These are phyloP conservation scores for Clitopilus hobsonii DNA, from an alignment of 768 basidiomycete species.

Conservation along the genomic window DNA sequence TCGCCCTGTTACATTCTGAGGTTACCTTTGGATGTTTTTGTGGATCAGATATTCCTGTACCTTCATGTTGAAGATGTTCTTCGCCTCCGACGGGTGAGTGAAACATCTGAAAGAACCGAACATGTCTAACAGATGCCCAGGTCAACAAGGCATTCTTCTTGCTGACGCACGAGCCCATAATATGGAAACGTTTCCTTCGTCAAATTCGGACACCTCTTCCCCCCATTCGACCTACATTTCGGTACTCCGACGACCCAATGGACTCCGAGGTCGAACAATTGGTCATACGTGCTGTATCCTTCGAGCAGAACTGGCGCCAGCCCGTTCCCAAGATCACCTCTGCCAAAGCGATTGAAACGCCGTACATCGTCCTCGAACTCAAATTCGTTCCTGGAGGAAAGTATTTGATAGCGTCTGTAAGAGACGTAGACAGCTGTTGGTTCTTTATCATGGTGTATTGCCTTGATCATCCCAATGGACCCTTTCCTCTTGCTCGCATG, in stretches of 20 bases:
- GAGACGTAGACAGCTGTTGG: conserved; percentile 34
- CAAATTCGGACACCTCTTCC: conserved; percentile 53
- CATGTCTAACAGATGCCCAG: conserved; percentile 24
- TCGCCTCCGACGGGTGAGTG: conserved; percentile 36
- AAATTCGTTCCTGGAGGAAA: conserved; percentile 62
- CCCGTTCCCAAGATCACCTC: conserved; percentile 28
- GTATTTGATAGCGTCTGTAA: conserved; percentile 59
- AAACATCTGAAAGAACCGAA: not conserved
- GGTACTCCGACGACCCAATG: conserved; percentile 31
- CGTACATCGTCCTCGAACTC: conserved; percentile 45
- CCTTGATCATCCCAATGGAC: conserved; percentile 49
- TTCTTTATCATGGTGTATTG: conserved; percentile 51
- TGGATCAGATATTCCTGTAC: conserved; percentile 38
- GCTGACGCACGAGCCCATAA: conserved; percentile 61
- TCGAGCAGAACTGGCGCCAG: conserved; percentile 56
- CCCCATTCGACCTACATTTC: conserved; percentile 55
- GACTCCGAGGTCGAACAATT: conserved; percentile 52
- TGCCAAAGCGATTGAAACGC: conserved; percentile 19
- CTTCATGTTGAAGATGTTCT: conserved; percentile 44
- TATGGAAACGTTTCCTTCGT: conserved; percentile 64
- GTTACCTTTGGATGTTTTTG: conserved; percentile 33
- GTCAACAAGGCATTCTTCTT: conserved; percentile 55
- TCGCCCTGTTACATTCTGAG: conserved; percentile 16
- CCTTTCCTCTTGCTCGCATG: conserved; percentile 42
- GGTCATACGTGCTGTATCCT: conserved; percentile 53